Conservation (phyloP, 768 basidiomycete genomes). For the Suillus americanus region DNA sequence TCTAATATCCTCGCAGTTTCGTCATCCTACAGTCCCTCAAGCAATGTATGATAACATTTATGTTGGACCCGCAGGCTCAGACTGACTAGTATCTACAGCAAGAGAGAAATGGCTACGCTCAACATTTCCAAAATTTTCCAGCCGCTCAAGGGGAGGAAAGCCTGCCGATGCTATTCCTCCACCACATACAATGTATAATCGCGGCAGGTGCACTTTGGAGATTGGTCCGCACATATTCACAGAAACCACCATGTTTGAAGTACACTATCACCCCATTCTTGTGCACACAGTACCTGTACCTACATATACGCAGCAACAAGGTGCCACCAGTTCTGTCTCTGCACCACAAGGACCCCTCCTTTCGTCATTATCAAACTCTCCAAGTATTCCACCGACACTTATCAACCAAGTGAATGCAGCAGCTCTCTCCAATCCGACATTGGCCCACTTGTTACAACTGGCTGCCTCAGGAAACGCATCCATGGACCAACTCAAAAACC, state of each 20-base stretch:
- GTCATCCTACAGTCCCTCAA: conserved; percentile 66
- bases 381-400: conserved; percentile 54
- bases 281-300: conserved; percentile 19
- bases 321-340: conserved; percentile 12
- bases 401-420: conserved; percentile 67
- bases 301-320: conserved; percentile 26
- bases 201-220: conserved; percentile 68
- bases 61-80: conserved; percentile 12
- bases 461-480: conserved; percentile 63
- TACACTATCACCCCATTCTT: conserved; percentile 56
- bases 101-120: conserved; percentile 67
- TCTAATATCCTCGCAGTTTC: conserved; percentile 39
- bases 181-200: conserved; percentile 62
- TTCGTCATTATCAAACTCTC: conserved; percentile 44
- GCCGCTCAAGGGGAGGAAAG: conserved; percentile 60
- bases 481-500: conserved; percentile 62
- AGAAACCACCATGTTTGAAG: conserved; percentile 71
- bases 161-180: conserved; percentile 53
- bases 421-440: conserved; percentile 63
- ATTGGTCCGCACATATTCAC: conserved; percentile 76
- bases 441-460: conserved; percentile 63
- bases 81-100: conserved; percentile 41
- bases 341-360: conserved; percentile 36
- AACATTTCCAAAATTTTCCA: conserved; percentile 72
- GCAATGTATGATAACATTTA: conserved; percentile 50